Conservation (phyloP, 768 basidiomycete genomes). For the Phlebiopsis gigantea region DNA sequence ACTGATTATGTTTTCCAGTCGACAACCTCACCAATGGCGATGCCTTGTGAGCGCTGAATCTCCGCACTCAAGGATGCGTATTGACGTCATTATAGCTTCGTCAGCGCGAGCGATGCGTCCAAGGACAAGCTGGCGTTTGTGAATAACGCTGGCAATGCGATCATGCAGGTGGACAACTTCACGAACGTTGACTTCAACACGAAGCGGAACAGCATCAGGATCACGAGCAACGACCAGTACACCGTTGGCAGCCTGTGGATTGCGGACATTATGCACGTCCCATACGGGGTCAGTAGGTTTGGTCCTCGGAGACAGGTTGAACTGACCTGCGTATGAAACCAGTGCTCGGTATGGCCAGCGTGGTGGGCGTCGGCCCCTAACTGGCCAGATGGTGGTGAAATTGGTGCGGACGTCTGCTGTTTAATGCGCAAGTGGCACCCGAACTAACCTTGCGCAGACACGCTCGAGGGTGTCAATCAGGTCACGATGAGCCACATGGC, state of each 20-base stretch:
- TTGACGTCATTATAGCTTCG: slow-evolving; percentile 33
- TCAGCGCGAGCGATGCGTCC: slow-evolving; percentile 38
- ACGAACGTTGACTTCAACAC: slow-evolving; percentile 42
- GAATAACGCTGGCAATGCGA: slow-evolving; percentile 63
- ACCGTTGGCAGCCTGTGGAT: slow-evolving; percentile 60
- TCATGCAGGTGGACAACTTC: slow-evolving; percentile 74
- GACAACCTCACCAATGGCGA: slow-evolving; percentile 72
- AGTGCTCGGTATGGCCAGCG: slow-evolving; percentile 74
- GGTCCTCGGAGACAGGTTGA: slow-evolving; percentile 49
- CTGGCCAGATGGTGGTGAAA: slow-evolving; percentile 61
- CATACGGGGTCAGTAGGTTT: slow-evolving; percentile 45
- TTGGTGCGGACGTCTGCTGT: slow-evolving; percentile 9
- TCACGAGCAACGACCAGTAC: slow-evolving; percentile 50
- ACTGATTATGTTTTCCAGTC: slow-evolving; percentile 29
- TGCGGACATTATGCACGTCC: slow-evolving; percentile 59
- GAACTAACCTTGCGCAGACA: slow-evolving; percentile 38
- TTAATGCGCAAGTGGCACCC: neutral
- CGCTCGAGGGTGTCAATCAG: slow-evolving; percentile 76
- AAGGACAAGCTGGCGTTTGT: slow-evolving; percentile 54
- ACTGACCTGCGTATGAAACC: slow-evolving; percentile 11
- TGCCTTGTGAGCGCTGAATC: slow-evolving; percentile 36
- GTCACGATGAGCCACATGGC: slow-evolving; percentile 64
- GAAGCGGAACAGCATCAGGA: slow-evolving; percentile 67
- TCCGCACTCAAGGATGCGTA: neutral
- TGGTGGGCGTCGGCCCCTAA: slow-evolving; percentile 50